Evolutionary conservation across 495 filamentous ascomycete genomes (phyloP), one percentile per base, ranked within the genome.

Genomic region (Cercophora samala): DNA sequence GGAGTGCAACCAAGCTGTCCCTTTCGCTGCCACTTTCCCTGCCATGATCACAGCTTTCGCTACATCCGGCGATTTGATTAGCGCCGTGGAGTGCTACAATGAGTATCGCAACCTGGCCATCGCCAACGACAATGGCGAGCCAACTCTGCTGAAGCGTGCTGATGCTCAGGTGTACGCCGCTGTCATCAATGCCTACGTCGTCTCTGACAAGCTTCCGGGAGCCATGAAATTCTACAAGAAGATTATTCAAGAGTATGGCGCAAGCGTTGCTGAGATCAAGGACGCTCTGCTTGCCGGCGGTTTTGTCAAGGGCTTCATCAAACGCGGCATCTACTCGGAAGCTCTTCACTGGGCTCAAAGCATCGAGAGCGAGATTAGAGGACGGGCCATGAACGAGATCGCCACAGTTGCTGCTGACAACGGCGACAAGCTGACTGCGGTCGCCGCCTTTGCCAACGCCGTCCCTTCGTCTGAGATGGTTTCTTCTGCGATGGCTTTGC

Each of bases 11-110:
- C 87, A 86, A 63, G 84, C 93, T 23, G 84, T 83, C 17, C 91
- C 94, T 0, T 87, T 86, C 67, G 88, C 91, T 21, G 87, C 89
- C 53, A 93, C 93, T 42, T 97, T 96, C 78, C 87, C 92, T 2
- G 84, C 88, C 17, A 96, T 99, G 91, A 98, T 99, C 72, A 86
- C 91, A 52, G 93, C 92, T 0, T 98, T 97, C 73, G 93, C 90
- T 56, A 84, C 84, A 29, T 84, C 83, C 5, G 89, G 92, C 18
- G 92, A 99, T 72, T 82, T 98, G 51, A 81, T 83, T 72, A 94
- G 90, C 68, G 96, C 92, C n/a, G 89, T 97, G 13, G 95, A 98
- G 72, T 92, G 91, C 79, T 97, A 96, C 79, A 91, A 96, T 69
- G 92, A 93, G 77, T 99, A 98, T 83, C 92, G 91, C 73, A 82